Base-by-base conservation (phyloP, 2,329 filamentous ascomycete genomes). In the Trichoderma afroharzianum region DNA sequence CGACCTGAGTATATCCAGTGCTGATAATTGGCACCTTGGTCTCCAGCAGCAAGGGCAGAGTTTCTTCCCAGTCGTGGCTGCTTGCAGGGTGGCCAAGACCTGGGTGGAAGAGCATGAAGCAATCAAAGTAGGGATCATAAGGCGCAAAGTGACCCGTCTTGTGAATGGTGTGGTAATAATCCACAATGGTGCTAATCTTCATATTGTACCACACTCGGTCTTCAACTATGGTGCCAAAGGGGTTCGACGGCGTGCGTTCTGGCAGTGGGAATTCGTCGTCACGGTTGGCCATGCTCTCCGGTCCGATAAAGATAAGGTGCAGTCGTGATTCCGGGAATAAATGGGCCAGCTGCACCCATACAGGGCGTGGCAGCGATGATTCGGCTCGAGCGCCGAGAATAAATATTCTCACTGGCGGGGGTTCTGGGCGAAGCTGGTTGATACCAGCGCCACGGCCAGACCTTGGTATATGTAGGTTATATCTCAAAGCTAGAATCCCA, bases 101-200 rank as follows among this genome's bases (percentile, higher is more conserved):
- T 0, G 97, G 97, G 79, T 99, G 97, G 86, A 98, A 99, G 66
- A 98, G 88, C 78, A 99, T 91, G 79, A 99, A 97, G 81, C 93
- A 96, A 85, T 99, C 96, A 81, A 99, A 97, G 84, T 99, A 99
- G 1, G 96, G 96, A 79, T 99, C 96, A 79, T 97, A 98, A 0
- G 97, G 96, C 71, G 93, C 90, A 83, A 98, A 99, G 79, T 95
- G 88, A 62, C 94, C 92, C 0, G 95, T 93, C 80, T 94, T 90
- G 83, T 99, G 95, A 76, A 99, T 89, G 3, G 93, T 98, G 82
- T 99, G 95, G 84, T 97, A 99, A 84, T 99, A 98, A 77, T 99
- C 96, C 66, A 98, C 95, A 78, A 95, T 97, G 0, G 97, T 99
- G 80, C 92, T 96, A 78, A 99, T 97, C 85, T 99, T 99, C 89